Evolutionary conservation across 352 stramenopile genomes (phyloP).

Genomic region (Phytopythium vexans): DNA sequence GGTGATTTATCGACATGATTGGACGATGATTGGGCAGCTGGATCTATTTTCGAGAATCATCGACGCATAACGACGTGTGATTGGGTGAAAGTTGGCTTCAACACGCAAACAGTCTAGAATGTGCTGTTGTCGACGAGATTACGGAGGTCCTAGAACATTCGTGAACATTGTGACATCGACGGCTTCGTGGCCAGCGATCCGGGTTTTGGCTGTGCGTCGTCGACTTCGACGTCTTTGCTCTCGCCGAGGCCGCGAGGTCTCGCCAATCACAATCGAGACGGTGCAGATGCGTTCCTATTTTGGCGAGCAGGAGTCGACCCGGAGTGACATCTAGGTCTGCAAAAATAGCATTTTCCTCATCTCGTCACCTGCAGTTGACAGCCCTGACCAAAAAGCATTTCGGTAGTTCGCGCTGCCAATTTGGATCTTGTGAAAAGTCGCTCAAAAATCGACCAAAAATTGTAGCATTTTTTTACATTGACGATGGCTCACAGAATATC

Average conservation of each 20-base stretch:
- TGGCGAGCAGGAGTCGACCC: no score
- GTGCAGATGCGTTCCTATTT: no score
- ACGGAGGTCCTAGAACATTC: slow-evolving; percentile 17
- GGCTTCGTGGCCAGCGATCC: background rate
- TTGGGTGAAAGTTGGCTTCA: background rate
- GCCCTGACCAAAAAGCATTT: no score
- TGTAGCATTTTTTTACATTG: no score
- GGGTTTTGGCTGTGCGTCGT: no score
- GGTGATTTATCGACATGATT: background rate
- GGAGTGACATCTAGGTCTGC: no score
- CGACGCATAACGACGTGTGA: background rate
- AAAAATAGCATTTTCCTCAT: no score
- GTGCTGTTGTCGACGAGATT: background rate
- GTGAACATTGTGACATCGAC: slow-evolving; percentile 10
- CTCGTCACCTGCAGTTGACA: no score
- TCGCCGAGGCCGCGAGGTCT: background rate
- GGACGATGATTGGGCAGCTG: background rate
- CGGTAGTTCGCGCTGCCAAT: no score
- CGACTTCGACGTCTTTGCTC: slow-evolving; percentile 1
- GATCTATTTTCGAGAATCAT: background rate
- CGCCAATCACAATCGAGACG: slow-evolving; percentile 1
- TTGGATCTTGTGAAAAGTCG: no score
- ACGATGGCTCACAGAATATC: background rate
- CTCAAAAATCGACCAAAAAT: no score
- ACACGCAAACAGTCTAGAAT: background rate